Percentiles rank a stretch among this genome's conserved stretches.
Evolutionary conservation across 23 red algal genomes (phyloP).

Genomic region (Chondrus crispus): DNA sequence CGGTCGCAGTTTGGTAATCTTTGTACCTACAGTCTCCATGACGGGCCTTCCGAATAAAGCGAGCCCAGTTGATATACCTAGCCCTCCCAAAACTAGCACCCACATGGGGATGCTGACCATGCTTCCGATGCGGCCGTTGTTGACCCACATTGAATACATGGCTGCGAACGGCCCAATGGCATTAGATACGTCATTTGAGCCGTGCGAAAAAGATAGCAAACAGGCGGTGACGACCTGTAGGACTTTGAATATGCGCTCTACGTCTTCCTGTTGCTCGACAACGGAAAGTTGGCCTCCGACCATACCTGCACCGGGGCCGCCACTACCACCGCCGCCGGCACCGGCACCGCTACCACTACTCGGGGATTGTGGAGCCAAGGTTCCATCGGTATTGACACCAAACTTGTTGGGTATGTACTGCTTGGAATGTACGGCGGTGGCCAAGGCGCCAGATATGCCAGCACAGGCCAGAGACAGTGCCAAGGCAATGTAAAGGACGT

Average conservation of each 20-base stretch:
- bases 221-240: slow-evolving; percentile 94
- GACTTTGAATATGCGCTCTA: slow-evolving; percentile 94
- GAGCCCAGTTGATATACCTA: slow-evolving; percentile 82
- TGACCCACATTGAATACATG: slow-evolving; percentile 82
- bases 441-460: slow-evolving; percentile 70
- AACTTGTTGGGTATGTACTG: slow-evolving; percentile 52
- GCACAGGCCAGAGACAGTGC: slow-evolving; percentile 60
- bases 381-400: slow-evolving; percentile 17
- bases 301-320: not conserved
- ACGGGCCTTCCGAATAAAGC: slow-evolving; percentile 84
- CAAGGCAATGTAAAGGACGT: slow-evolving; percentile 54
- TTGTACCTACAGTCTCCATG: slow-evolving; percentile 97
- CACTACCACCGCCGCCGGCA: not conserved
- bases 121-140: slow-evolving; percentile 26
- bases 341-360: not conserved
- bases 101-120: slow-evolving; percentile 74
- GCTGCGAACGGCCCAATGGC: slow-evolving; percentile 96
- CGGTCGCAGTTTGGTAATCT: slow-evolving; percentile 91
- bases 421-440: slow-evolving; percentile 54
- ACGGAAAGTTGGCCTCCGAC: not conserved
- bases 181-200: slow-evolving; percentile 98
- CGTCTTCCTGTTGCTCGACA: slow-evolving; percentile 71
- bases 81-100: slow-evolving; percentile 84
- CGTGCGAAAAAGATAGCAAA: slow-evolving; percentile 91
- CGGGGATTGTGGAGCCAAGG: too few relatives aligned